These are phyloP conservation scores for Pestalotiopsis sp. DNA, from an alignment of 2,329 filamentous ascomycete species.

Conservation along the genomic window DNA sequence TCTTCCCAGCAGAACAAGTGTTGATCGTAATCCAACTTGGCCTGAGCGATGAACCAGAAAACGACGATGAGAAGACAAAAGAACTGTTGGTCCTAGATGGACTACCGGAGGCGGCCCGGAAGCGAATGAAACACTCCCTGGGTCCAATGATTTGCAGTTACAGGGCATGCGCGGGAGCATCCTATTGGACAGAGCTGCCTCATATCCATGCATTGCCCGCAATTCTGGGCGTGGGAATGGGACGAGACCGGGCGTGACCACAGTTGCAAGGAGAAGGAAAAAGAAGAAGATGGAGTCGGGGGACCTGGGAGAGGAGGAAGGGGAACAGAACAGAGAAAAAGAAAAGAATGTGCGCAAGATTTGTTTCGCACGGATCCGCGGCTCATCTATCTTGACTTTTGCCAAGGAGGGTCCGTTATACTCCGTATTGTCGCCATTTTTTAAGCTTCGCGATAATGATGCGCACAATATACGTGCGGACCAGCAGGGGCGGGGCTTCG, in stretches of 20 bases:
- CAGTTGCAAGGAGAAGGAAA: background rate
- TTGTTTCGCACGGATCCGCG: background rate
- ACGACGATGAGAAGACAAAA: background rate
- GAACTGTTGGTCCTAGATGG: background rate
- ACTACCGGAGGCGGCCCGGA: conserved; percentile 1
- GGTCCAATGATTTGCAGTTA: conserved; percentile 3
- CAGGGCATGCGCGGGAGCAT: conserved; percentile 4
- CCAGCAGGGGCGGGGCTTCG: background rate
- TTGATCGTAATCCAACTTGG: background rate
- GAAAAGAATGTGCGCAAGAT: background rate
- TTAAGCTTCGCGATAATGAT: background rate
- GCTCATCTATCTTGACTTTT: background rate
- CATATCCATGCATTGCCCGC: background rate
- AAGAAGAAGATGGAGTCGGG: background rate
- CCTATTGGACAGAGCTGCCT: background rate
- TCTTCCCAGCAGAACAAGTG: too few relatives aligned
- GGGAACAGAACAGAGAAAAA: background rate
- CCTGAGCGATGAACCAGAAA: background rate
- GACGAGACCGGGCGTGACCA: background rate
- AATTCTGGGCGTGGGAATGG: background rate
- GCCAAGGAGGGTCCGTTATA: too few relatives aligned
- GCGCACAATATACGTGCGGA: background rate
- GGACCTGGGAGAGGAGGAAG: background rate
- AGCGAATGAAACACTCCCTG: conserved; percentile 1
- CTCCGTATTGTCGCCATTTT: background rate